A percentile compares a stretch with the other conserved stretches of the same genome.
Evolutionary conservation across 208 protist genomes (phyloP).

Genomic region (Crithidia expoeki): DNA sequence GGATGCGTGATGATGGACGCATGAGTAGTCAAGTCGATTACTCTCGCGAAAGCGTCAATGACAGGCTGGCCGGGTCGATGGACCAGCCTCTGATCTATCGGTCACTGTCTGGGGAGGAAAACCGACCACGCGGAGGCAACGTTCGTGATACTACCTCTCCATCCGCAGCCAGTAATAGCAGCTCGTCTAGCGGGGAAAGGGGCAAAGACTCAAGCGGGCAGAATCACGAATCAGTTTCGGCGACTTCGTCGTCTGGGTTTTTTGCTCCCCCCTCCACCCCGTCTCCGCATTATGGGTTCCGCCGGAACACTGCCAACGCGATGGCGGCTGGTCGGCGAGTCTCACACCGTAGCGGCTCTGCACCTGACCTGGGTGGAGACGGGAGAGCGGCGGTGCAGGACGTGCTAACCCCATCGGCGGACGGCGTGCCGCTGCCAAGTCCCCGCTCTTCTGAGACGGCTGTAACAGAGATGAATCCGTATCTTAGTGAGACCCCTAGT

Average conservation of each 20-base stretch:
- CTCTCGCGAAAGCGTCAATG: conserved; percentile 24
- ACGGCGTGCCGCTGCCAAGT: conserved; percentile 1
- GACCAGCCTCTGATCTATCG: conserved; percentile 10
- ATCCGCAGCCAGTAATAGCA: conserved; percentile 9
- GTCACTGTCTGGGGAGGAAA: conserved; percentile 17
- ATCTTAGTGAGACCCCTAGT: background rate
- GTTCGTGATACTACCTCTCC: conserved; percentile 8
- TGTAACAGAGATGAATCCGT: background rate
- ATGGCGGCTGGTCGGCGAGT: conserved; percentile 33
- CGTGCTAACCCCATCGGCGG: background rate
- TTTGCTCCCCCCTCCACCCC: conserved; percentile 37
- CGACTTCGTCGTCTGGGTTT: conserved; percentile 4
- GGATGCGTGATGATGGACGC: conserved; percentile 30
- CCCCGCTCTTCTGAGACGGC: background rate
- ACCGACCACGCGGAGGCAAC: conserved; percentile 4
- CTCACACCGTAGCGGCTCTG: conserved; percentile 25
- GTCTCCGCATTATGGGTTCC: conserved; percentile 37
- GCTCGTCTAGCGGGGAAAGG: background rate
- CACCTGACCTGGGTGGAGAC: conserved; percentile 2
- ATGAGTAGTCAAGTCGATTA: conserved; percentile 30
- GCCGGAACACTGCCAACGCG: conserved; percentile 28
- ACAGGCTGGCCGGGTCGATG: conserved; percentile 5
- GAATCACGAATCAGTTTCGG: background rate
- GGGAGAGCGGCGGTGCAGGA: background rate
- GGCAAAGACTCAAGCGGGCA: background rate